Evolutionary conservation across 2,329 filamentous ascomycete species (phyloP), one percentile per base, ranked within the genome.

Genomic region (Corinectria fuckeliana): DNA sequence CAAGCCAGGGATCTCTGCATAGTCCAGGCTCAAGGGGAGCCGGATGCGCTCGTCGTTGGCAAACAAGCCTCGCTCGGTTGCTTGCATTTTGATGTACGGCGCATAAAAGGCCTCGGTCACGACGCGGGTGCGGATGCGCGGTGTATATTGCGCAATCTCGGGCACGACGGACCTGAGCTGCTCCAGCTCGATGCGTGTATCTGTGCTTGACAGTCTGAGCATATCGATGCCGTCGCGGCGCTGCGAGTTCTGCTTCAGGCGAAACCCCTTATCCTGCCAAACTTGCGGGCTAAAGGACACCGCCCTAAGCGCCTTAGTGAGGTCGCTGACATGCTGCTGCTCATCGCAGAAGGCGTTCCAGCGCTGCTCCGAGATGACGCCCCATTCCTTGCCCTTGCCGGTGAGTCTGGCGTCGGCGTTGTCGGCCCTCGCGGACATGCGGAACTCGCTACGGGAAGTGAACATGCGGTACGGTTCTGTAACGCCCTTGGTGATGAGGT

Each of bases 401-500:
- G 95, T 98, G 26, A 99, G 86, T 2, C 95, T 88, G 5, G 90
- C 76, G 76, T 99, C 95, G 32, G 95, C 95, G 72, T 99, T 99
- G 79, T 99, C 95, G 44, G 95, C 90, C 62, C 95, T 90, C 2
- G 92, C 88, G 41, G 90, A 92, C 85, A 99, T 93, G 62, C 95
- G 91, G 77, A 96, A 99, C 78, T 99, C 95, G 78, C 91, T 96
- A 64, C 95, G 88, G 5, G 91, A 91, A 2, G 95, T 99, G 80
- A 99, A 99, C 93, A 99, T 98, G 66, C 95, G 88, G 77, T 99
- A 99, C 1, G 95, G 95, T 73, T 99, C 95, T 2, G 91, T 93
- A 26, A 99, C 95, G 47, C 95, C 95, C 77, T 97, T 98, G 20
- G 94, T 98, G 72, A 96, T 89, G 34, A 99, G 86, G 74, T 99